These are phyloP conservation scores for Marchantia polymorpha DNA, from an alignment of 225 moss, liverwort and hornwort species.

Conservation along the genomic window DNA sequence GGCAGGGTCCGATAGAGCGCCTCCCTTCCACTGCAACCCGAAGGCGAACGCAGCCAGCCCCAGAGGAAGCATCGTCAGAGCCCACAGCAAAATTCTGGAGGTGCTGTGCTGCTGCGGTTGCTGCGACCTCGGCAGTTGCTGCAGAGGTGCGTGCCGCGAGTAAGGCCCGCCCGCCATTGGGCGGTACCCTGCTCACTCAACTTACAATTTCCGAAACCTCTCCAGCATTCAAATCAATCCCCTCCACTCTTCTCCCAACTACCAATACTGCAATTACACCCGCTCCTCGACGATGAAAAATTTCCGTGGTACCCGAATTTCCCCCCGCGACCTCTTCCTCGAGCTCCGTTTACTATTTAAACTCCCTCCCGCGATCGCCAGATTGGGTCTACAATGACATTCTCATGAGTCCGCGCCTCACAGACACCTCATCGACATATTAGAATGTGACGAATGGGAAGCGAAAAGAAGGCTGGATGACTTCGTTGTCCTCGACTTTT, in stretches of 20 bases:
- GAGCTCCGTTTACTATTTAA: not conserved
- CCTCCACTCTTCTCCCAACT: not conserved
- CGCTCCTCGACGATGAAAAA: not conserved
- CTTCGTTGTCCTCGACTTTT: not conserved
- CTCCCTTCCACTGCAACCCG: slow-evolving; percentile 90
- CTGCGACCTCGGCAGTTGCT: slow-evolving; percentile 28
- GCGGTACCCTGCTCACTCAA: slow-evolving; percentile 12
- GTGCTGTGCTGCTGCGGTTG: slow-evolving; percentile 22
- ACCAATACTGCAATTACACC: not conserved
- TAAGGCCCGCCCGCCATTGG: slow-evolving; percentile 46
- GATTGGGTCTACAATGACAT: not conserved
- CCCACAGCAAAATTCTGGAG: slow-evolving; percentile 37
- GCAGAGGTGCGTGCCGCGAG: slow-evolving; percentile 31
- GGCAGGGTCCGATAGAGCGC: slow-evolving; percentile 59
- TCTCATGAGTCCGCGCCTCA: not conserved
- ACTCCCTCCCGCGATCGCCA: not conserved
- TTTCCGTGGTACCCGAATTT: too few relatives aligned
- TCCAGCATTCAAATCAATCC: slow-evolving; percentile 4
- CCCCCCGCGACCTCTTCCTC: too few relatives aligned
- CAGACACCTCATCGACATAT: not conserved
- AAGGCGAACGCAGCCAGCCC: slow-evolving; percentile 88
- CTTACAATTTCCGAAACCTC: not conserved
- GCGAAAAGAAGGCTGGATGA: too few relatives aligned
- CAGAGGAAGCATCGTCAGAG: slow-evolving; percentile 57
- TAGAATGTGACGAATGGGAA: not conserved